Evolutionary conservation across 495 filamentous ascomycete species (phyloP), one percentile per base, ranked within the genome.

Genomic region (Penicillium canariense): DNA sequence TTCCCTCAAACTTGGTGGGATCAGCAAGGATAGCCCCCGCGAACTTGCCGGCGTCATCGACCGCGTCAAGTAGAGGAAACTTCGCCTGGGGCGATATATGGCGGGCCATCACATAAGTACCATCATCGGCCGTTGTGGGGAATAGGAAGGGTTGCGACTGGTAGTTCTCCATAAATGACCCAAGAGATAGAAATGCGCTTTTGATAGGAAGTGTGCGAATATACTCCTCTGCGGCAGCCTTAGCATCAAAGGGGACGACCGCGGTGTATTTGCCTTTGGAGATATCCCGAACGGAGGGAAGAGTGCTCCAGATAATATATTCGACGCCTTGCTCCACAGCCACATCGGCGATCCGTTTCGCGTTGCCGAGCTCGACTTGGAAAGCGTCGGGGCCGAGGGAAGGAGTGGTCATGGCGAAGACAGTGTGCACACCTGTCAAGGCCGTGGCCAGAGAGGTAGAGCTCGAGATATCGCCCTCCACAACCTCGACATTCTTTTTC

Each of bases 401-500:
- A 11, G 38, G 38, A 1, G 38, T 40, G 9, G 38, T 40, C 3
- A 40, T 20, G 0, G 23, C 18, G 38, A 40, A 23, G 20, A 40
- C 38, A 5, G 38, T 12, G 9, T 40, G 9, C 4, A 17, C 14
- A 12, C 38, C 38, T 40, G 20, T 17, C 10, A 40, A 22, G 9
- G 38, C 38, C 5, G 20, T 23, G n/a, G 5, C 4, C 9, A 40
- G 38, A 11, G 38, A 40, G 9, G n/a, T 40, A 11, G 38, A 40
- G 38, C 1, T 23, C 18, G n/a, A n/a, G n/a, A n/a, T n/a, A n/a
- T n/a, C n/a, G n/a, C n/a, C n/a, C n/a, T n/a, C n/a, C n/a, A 44
- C 42, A 3, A 44, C 18, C 9, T 45, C 78, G 28, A 80, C 73
- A 5, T 77, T 80, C 32, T 68, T 59, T 2, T 60, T 25, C 3